Base-by-base conservation (phyloP, 1,284 basidiomycete species). In the Cryptococcus sp. region DNA sequence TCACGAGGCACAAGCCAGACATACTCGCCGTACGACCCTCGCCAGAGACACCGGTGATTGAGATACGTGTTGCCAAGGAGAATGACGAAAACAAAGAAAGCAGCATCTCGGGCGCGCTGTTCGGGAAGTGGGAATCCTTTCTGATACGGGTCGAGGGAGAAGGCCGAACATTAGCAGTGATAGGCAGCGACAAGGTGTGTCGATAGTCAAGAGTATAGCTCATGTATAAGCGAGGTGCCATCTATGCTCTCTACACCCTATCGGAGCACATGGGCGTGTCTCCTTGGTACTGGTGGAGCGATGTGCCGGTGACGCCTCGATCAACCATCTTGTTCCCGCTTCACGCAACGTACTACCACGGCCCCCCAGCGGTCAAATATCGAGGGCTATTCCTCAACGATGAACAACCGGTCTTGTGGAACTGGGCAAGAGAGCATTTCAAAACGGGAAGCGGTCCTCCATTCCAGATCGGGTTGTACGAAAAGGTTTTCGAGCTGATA, bases 301-400 rank as follows among this genome's bases (percentile, higher is more conserved):
- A 86, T 64, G 84, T 85, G 13, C 82, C 83, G 2, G 76, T 78
- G 1, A 79, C 77, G 3, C 74, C 75, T 25, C 79, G 83, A 40
- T 60, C 76, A 1, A 68, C 78, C 32, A 56, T 85, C 25, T 81
- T 78, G 56, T 78, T 84, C 36, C 66, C 77, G 1, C 67, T 79
- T 7, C 60, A 67, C 11, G 79, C 80, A 1, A 43, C 46, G 1
- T 85, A 83, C 69, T 75, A 79, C 7, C 85, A 86, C 67, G 84
- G 82, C n/a, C 67, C 78, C 4, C 85, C 85, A 1, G 82, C 81
- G 2, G 83, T 87, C 49, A 83, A 86, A 62, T 86, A 84, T 59
- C 80, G 85, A 32, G 85, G 83, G 69, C 67, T 84, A 49, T 78
- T 57, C 63, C 59, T 79, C 37, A 85, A 85, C 61, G 83, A 85